Evolutionary conservation across 2,329 filamentous ascomycete species (phyloP).

Genomic region (Graphilbum ipis-grandicollis): DNA sequence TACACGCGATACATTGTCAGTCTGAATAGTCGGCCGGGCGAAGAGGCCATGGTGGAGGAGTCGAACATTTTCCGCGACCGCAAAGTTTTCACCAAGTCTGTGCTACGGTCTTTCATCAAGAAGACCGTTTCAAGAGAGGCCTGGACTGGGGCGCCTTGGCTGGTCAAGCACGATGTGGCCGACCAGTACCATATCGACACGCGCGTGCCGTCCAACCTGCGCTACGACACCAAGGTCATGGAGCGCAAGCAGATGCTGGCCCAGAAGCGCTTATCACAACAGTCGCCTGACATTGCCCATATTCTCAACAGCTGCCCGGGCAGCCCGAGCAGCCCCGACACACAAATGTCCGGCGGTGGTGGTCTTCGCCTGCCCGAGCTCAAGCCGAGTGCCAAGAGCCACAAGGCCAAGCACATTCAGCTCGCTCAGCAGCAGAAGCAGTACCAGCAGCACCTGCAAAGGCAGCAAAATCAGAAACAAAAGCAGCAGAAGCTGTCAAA

Average conservation of each 20-base stretch:
- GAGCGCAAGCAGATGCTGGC: conserved; percentile 59
- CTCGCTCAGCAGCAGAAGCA: conserved; percentile 23
- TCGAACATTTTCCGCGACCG: conserved; percentile 72
- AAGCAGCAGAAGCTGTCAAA: conserved; percentile 20
- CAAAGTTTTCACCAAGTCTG: conserved; percentile 86
- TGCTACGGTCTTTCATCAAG: conserved; percentile 85
- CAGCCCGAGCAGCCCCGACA: conserved; percentile 15
- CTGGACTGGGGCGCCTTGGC: conserved; percentile 93
- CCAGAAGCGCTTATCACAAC: conserved; percentile 38
- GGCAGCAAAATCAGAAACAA: conserved; percentile 14
- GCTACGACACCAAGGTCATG: conserved; percentile 61
- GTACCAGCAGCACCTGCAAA: conserved; percentile 12
- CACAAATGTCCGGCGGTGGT: conserved; percentile 17
- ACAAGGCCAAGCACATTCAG: conserved; percentile 32
- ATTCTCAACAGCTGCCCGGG: conserved; percentile 17
- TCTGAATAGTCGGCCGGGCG: conserved; percentile 46
- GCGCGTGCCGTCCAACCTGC: conserved; percentile 67
- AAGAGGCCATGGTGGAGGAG: conserved; percentile 67
- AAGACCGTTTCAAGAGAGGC: conserved; percentile 82
- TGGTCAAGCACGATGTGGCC: conserved; percentile 73
- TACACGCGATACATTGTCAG: conserved; percentile 70
- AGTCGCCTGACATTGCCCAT: conserved; percentile 25
- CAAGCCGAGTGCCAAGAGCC: conserved; percentile 54
- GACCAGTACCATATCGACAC: conserved; percentile 71
- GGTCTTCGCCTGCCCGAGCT: conserved; percentile 50